Evolutionary conservation across 202 grass and related monocot genomes (phyloP).

Genomic region (Zoysia matrella): DNA sequence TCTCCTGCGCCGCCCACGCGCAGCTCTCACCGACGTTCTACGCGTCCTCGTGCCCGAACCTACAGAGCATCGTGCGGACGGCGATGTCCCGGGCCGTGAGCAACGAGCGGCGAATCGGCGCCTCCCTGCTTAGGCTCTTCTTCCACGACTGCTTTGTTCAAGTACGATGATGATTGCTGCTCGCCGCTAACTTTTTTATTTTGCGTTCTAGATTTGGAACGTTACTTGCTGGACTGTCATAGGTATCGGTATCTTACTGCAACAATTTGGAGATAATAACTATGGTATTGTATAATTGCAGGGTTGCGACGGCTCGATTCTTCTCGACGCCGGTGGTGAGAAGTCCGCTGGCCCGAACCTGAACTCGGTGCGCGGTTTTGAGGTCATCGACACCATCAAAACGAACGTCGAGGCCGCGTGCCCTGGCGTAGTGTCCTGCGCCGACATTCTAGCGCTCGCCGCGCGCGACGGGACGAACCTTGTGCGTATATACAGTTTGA

Average conservation of each 20-base stretch:
- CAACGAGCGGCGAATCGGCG: slow-evolving; percentile 54
- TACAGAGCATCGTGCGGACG: slow-evolving; percentile 51
- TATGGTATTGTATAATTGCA: neutral
- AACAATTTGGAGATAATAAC: too few species aligned
- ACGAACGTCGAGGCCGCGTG: slow-evolving; percentile 50
- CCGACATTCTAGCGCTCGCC: slow-evolving; percentile 58
- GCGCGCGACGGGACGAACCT: slow-evolving; percentile 45
- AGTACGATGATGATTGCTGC: too few species aligned
- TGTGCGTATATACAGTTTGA: neutral
- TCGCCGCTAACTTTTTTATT: too few species aligned
- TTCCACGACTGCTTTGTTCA: neutral
- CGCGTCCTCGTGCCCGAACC: slow-evolving; percentile 48
- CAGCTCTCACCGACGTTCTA: slow-evolving; percentile 69
- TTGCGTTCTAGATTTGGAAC: too few species aligned
- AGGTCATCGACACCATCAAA: slow-evolving; percentile 79
- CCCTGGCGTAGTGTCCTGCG: slow-evolving; percentile 56
- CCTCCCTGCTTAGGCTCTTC: slow-evolving; percentile 70
- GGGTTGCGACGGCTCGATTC: slow-evolving; percentile 69
- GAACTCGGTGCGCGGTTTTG: slow-evolving; percentile 64
- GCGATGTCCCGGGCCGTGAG: slow-evolving; percentile 47
- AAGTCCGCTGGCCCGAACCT: slow-evolving; percentile 53
- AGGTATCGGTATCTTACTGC: too few species aligned
- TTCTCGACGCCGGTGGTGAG: slow-evolving; percentile 57
- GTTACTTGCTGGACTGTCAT: too few species aligned
- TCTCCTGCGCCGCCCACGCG: slow-evolving; percentile 34